Evolutionary conservation across 108 stramenopile species (phyloP).

Genomic region (Fragilariopsis cylindrus): DNA sequence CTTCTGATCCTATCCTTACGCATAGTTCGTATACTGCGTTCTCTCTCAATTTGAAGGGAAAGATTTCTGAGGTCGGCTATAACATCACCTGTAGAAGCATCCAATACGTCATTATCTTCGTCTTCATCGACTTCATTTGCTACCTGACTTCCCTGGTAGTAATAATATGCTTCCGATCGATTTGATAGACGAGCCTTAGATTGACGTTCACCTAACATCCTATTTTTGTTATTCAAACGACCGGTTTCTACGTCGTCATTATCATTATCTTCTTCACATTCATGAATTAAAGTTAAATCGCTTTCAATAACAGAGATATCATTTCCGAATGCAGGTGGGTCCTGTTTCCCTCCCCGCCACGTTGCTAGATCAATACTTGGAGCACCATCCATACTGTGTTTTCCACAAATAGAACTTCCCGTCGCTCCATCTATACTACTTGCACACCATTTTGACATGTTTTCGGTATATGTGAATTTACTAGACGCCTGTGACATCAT

Average conservation of each 20-base stretch:
- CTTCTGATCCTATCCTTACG: too few relatives aligned
- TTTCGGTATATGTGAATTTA: conserved; percentile 39
- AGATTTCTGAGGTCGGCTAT: conserved; percentile 41
- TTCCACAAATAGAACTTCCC: conserved; percentile 14
- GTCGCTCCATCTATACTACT: not conserved
- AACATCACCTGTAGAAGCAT: conserved; percentile 22
- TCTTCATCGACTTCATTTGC: not conserved
- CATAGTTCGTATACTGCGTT: not conserved
- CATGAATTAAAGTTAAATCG: conserved; percentile 31
- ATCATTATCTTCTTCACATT: conserved; percentile 23
- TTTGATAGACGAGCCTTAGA: not conserved
- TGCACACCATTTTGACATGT: conserved; percentile 11
- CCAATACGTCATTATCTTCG: not conserved
- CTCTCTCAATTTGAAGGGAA: conserved; percentile 30
- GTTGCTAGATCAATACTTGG: conserved; percentile 23
- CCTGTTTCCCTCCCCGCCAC: conserved; percentile 19
- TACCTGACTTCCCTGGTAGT: not conserved
- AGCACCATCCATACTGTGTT: conserved; percentile 16
- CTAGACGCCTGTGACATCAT: conserved; percentile 39
- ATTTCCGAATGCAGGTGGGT: conserved; percentile 33
- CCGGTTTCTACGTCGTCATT: conserved; percentile 9
- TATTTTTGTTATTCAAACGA: not conserved
- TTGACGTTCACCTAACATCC: not conserved
- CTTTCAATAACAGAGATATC: conserved; percentile 40
- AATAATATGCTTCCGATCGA: conserved; percentile 14